Evolutionary conservation across 768 basidiomycete species (phyloP), one percentile per base, ranked within the genome.

Genomic region (Pleurotus citrinopileatus): DNA sequence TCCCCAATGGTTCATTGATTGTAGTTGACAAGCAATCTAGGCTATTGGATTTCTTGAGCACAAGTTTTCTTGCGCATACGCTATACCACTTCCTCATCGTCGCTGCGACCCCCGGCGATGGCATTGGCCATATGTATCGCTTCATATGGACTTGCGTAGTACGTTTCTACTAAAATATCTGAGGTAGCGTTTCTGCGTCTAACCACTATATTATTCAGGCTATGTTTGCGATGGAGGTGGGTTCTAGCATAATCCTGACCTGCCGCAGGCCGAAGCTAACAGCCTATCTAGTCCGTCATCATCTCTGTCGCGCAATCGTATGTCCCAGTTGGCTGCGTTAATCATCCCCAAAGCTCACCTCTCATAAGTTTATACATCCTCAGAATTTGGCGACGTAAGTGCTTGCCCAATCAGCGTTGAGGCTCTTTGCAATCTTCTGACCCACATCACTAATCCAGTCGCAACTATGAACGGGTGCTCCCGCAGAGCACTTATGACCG

Each of bases 11-110:
- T 22, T 15, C 9, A 36, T 15, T 37, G 6, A 22, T 23, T 19
- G 12, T 10, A 34, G 19, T 23, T 22, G 1, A 20, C 1, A 7
- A 6, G 29, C 5, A 7, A 17, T 23, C 7, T 34, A 51, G 48
- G 48, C n/a, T 51, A 28, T 32, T 51, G 34, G 48, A 51, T 37
- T 36, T 51, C 12, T 37, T 51, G 48, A 36, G 32, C n/a, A 51
- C 48, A 4, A 22, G n/a, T 22, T 51, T 51, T 23, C 48, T 36
- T 15, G 48, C n/a, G 3, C 29, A 51, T 23, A 51, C 48, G 10
- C 23, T 51, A 15, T 51, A 51, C 27, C 48, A 37, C 34, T 51
- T 36, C 15, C 48, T 51, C 17, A 34, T 51, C 29, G 23, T 19
- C 32, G n/a, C n/a, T n/a, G n/a, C 6, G 13, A 32, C 45, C 27